phyloP scores from a whole-genome alignment of 371 early-diverging fungal species.

The Actinomucor elegans region DNA sequence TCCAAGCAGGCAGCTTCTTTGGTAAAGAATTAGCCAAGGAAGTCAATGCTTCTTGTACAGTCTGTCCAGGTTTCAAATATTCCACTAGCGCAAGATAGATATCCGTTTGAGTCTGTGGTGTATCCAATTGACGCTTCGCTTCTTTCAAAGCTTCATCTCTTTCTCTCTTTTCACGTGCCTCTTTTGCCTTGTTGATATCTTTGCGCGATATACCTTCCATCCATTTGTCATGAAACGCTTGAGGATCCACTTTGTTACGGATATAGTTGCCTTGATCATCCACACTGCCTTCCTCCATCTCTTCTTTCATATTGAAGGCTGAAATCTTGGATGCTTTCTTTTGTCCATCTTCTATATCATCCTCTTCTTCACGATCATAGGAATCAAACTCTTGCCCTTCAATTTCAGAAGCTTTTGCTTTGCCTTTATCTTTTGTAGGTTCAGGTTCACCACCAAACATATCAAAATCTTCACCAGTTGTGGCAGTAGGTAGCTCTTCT shows the following conservation, averaged over 20 bases:
- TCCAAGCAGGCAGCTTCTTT: slow-evolving; percentile 55
- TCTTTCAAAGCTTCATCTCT: slow-evolving; percentile 51
- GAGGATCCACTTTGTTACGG: slow-evolving; percentile 76
- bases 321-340: slow-evolving; percentile 64
- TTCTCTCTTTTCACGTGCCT: slow-evolving; percentile 67
- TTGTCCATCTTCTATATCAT: slow-evolving; percentile 48
- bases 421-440: slow-evolving; percentile 14
- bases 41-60: slow-evolving; percentile 65
- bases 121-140: slow-evolving; percentile 45
- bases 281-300: slow-evolving; percentile 85
- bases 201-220: slow-evolving; percentile 73
- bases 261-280: slow-evolving; percentile 86
- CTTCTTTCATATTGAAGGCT: slow-evolving; percentile 89
- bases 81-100: slow-evolving; percentile 64
- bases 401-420: slow-evolving; percentile 35
- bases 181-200: slow-evolving; percentile 76
- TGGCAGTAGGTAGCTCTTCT: slow-evolving; percentile 15
- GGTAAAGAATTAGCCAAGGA: slow-evolving; percentile 57
- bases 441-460: slow-evolving; percentile 58
- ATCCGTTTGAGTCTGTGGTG: slow-evolving; percentile 49
- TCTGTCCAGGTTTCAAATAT: slow-evolving; percentile 71
- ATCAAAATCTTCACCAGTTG: slow-evolving; percentile 50
- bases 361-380: slow-evolving; percentile 38
- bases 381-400: slow-evolving; percentile 58
- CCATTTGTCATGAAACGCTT: slow-evolving; percentile 88